Percentiles rank a stretch among this genome's conserved stretches.
Evolutionary conservation across 371 early-diverging fungal species (phyloP).

Genomic region (Mucor piriformis): DNA sequence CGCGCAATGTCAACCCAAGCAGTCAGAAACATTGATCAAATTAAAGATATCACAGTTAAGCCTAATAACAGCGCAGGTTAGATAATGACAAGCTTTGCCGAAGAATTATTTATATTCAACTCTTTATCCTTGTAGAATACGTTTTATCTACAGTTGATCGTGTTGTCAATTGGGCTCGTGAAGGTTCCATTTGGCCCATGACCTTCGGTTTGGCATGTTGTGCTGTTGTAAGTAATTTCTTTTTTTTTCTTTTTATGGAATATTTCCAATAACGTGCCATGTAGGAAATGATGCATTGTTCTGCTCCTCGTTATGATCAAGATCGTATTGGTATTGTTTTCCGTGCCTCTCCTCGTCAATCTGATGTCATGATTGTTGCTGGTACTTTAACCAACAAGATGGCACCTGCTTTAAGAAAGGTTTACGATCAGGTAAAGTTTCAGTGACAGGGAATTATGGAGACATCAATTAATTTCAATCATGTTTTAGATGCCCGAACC

Average conservation of each 20-base stretch:
- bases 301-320: constrained; percentile 97
- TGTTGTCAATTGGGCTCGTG: constrained; percentile 93
- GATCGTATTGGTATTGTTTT: constrained; percentile 97
- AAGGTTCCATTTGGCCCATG: constrained; percentile 96
- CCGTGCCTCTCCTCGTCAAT: constrained; percentile 97
- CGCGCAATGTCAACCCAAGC: constrained; percentile 52
- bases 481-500: constrained; percentile 89
- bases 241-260: not conserved
- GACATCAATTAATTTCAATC: not conserved
- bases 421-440: constrained; percentile 81
- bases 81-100: constrained; percentile 1
- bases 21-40: constrained; percentile 51
- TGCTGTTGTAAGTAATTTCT: constrained; percentile 65
- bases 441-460: not conserved
- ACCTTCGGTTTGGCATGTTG: constrained; percentile 99
- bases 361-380: constrained; percentile 99
- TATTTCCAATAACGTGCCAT: not conserved
- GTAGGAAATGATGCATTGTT: constrained; percentile 98
- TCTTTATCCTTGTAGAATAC: constrained; percentile 51
- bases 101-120: not conserved
- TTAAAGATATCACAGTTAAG: constrained; percentile 49
- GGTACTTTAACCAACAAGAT: constrained; percentile 98
- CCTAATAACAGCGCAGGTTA: constrained; percentile 58
- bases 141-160: constrained; percentile 88
- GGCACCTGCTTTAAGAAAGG: constrained; percentile 97